Conservation (phyloP, 108 stramenopile genomes). For the Fistulifera pelliculosa region DNA sequence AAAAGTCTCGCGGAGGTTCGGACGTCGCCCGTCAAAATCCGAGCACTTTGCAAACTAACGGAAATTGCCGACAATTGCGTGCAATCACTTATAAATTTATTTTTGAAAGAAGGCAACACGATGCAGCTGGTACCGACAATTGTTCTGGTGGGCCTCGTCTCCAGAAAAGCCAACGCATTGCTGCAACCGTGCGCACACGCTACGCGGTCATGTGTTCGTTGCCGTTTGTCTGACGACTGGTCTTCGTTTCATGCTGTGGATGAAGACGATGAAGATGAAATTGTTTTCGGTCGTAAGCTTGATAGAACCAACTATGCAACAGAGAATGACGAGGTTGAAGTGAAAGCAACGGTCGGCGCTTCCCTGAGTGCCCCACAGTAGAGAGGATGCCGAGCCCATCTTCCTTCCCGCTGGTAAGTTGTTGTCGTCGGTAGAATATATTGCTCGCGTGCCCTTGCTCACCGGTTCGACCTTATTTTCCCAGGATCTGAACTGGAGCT, state of each 20-base stretch:
- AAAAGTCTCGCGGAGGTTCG: no score
- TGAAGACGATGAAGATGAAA: constrained; percentile 59
- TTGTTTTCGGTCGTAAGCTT: constrained; percentile 6
- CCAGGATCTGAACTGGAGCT: constrained; percentile 52
- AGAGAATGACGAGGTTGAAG: constrained; percentile 67
- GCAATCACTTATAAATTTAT: no score
- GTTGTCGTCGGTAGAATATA: background rate
- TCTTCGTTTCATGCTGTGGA: constrained; percentile 31
- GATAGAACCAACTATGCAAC: constrained; percentile 45
- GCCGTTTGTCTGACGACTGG: constrained; percentile 25
- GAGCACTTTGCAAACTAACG: no score
- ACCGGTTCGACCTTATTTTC: background rate
- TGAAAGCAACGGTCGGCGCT: constrained; percentile 59
- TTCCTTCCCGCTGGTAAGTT: constrained; percentile 40
- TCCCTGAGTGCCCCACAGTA: constrained; percentile 42
- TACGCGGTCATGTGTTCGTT: no score
- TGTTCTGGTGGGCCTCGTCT: no score
- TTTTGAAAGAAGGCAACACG: no score
- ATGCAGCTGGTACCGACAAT: no score
- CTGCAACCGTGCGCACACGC: no score
- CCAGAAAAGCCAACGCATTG: no score
- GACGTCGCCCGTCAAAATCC: no score
- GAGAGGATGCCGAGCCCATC: constrained; percentile 43
- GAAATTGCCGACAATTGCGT: no score
- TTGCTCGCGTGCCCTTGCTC: background rate